These are phyloP conservation scores for Sporothrix phasma DNA, from an alignment of 2,329 filamentous ascomycete genomes.

Conservation along the genomic window DNA sequence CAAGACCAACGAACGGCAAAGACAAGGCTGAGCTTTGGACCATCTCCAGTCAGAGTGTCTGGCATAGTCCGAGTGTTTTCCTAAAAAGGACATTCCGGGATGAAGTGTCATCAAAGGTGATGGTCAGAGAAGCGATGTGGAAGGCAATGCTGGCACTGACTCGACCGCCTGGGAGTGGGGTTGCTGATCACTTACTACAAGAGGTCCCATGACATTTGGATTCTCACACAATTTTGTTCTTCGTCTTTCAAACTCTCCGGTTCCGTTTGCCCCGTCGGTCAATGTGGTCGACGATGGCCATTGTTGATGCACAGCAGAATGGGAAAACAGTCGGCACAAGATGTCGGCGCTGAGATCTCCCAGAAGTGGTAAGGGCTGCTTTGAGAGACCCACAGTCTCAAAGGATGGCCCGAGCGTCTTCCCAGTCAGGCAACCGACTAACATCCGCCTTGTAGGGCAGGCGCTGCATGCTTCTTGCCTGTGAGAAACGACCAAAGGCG, in stretches of 20 bases:
- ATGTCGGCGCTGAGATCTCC: neutral
- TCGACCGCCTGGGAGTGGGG: neutral
- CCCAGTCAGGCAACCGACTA: neutral
- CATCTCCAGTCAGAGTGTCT: neutral
- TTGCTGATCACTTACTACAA: neutral
- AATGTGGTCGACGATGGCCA: neutral
- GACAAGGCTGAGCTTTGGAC: too few species aligned
- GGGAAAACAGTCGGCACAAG: neutral
- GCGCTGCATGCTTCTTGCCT: neutral
- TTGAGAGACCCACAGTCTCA: neutral
- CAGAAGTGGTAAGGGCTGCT: too few species aligned
- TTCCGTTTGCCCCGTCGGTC: neutral
- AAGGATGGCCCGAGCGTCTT: conserved; percentile 3
- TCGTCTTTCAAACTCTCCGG: neutral
- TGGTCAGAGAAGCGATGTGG: neutral
- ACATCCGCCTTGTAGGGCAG: neutral
- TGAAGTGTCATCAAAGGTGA: neutral
- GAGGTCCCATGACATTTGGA: neutral
- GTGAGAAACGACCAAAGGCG: neutral
- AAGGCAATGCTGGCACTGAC: neutral
- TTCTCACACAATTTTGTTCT: neutral
- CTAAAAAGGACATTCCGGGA: neutral
- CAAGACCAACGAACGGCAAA: neutral
- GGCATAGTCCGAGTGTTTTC: neutral
- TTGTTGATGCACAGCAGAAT: neutral